phyloP scores from a whole-genome alignment of 1,284 basidiomycete species.

The Sanghuangporus baumii region DNA sequence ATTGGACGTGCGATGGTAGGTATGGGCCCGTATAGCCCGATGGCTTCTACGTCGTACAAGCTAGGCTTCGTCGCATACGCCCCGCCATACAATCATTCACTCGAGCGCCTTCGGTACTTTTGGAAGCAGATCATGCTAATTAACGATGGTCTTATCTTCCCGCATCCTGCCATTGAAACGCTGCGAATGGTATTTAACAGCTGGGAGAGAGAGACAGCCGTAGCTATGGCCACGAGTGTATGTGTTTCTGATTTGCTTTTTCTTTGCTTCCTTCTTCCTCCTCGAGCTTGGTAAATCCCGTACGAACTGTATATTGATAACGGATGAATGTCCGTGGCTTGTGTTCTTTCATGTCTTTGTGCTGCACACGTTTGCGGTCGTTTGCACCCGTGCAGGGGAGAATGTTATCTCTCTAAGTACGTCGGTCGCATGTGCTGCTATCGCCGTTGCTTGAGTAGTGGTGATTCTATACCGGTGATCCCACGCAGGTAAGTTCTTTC shows the following conservation, averaged over 20 bases:
- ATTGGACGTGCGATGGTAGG: conserved; percentile 33
- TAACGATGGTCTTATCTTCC: conserved; percentile 18
- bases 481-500: conserved; percentile 30
- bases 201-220: conserved; percentile 35
- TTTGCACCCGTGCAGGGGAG: conserved; percentile 30
- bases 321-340: background rate
- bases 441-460: conserved; percentile 31
- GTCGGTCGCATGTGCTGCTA: conserved; percentile 24
- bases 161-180: background rate
- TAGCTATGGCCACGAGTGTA: conserved; percentile 37
- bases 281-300: background rate
- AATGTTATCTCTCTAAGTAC: conserved; percentile 14
- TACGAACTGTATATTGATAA: background rate
- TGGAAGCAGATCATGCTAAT: background rate
- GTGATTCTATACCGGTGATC: conserved; percentile 28
- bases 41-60: conserved; percentile 31
- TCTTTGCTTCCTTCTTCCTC: background rate
- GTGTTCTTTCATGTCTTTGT: conserved; percentile 26
- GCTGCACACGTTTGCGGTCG: conserved; percentile 32
- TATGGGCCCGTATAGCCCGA: conserved; percentile 30
- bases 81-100: background rate
- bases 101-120: background rate
- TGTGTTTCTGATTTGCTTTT: background rate
- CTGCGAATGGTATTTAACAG: conserved; percentile 30
- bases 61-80: conserved; percentile 15